These are phyloP conservation scores for Fusarium nodosum DNA, from an alignment of 2,329 filamentous ascomycete species.

Conservation along the genomic window DNA sequence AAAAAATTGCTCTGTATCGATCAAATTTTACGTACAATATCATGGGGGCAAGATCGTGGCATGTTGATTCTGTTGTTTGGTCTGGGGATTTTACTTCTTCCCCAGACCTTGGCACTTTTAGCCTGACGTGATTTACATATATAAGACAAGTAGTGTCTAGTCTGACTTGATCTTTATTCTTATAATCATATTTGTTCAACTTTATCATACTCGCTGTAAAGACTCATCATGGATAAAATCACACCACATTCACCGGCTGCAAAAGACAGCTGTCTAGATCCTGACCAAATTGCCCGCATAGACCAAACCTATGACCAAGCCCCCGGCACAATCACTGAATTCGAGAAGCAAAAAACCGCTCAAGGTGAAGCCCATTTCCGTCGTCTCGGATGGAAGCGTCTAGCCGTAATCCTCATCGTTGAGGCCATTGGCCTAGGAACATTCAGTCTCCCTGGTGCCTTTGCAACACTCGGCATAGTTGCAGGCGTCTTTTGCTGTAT, in stretches of 20 bases:
- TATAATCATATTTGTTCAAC: background rate
- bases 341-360: slow-evolving; percentile 44
- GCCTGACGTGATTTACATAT: background rate
- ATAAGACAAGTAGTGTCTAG: background rate
- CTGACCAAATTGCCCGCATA: slow-evolving; percentile 28
- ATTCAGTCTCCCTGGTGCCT: slow-evolving; percentile 45
- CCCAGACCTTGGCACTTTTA: slow-evolving; percentile 26
- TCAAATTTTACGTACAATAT: slow-evolving; percentile 28
- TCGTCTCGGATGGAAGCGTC: slow-evolving; percentile 46
- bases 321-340: slow-evolving; percentile 43
- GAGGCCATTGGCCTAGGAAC: slow-evolving; percentile 46
- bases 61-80: background rate
- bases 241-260: background rate
- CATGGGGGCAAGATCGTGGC: background rate
- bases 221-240: slow-evolving; percentile 7
- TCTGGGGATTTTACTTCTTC: slow-evolving; percentile 7
- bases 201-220: background rate
- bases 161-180: background rate
- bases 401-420: slow-evolving; percentile 46
- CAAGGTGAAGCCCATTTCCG: slow-evolving; percentile 42
- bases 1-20: slow-evolving; percentile 23
- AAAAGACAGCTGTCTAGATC: slow-evolving; percentile 1
- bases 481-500: slow-evolving; percentile 56
- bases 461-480: slow-evolving; percentile 49
- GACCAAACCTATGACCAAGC: slow-evolving; percentile 41